Evolutionary conservation across 208 protist genomes (phyloP), one percentile per base, ranked within the genome.

Genomic region (Tritrichomonas foetus): DNA sequence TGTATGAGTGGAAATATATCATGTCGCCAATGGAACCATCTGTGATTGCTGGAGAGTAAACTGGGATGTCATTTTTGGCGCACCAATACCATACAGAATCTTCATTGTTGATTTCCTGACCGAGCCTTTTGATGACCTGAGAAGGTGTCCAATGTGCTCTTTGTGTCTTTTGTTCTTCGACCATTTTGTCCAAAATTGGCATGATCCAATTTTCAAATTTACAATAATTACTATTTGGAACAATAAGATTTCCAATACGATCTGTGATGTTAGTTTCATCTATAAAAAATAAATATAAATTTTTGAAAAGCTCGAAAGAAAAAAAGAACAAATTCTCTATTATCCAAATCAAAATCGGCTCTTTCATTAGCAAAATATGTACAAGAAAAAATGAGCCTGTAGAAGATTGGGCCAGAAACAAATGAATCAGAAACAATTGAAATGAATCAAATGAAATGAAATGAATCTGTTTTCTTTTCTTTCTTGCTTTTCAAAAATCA

Each of bases 161-260:
- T 13, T 96, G 25, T n/a, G n/a, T n/a, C 22, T 94, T 74, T 95
- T 99, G 98, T 75, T 98, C 96, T 49, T 97, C 95, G 41, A 99
- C 96, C 95, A 95, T 89, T 61, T 95, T 66, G 93, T 97, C 96
- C 3, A 99, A 95, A 57, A 99, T 97, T 20, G 99, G 99, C 94
- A 97, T 98, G 44, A 99, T 97, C 97, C 98, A 99, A 94, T 99
- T 98, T 95, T 99, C 99, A 95, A 99, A 99, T 92, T 96, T 95
- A 94, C 98, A 98, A 96, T 99, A 99, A 95, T 99, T 99, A 80
- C 99, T 97, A 95, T 99, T 99, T 13, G 99, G 99, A 13, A 99
- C 98, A 22, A 99, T 95, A 27, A 99, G 96, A 96, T 99, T 99
- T 50, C 99, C 99, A 80, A 99, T 99, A 74, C 99, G 96, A 96